phyloP scores from a whole-genome alignment of 805 yeast species.

The Pichia phayaonensis region DNA sequence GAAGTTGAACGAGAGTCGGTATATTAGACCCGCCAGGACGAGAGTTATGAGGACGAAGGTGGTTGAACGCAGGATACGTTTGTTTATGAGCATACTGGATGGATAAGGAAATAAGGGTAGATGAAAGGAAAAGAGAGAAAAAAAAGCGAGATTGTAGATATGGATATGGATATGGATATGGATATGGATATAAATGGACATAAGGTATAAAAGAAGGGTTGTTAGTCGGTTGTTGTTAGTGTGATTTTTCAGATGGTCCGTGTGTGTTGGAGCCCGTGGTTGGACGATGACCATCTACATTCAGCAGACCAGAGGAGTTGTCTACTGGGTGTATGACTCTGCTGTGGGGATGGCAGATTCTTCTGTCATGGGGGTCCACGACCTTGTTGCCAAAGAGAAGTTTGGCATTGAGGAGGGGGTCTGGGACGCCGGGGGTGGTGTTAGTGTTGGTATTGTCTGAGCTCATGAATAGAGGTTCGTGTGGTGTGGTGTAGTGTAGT shows the following conservation, averaged over 20 bases:
- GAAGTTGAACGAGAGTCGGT: not conserved
- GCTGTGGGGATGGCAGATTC: not conserved
- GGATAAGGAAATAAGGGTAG: not conserved
- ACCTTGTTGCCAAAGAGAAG: not conserved
- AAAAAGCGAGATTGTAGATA: not conserved
- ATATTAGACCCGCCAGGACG: not conserved
- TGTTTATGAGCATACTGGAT: not conserved
- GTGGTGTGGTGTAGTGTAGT: too few species aligned
- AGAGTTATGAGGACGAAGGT: too few species aligned
- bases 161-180: too few species aligned
- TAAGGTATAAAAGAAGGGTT: too few species aligned
- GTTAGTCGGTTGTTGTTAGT: too few species aligned
- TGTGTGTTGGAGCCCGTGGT: not conserved
- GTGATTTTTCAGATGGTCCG: too few species aligned
- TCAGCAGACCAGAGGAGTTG: not conserved
- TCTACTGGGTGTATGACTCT: not conserved
- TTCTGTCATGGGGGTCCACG: not conserved
- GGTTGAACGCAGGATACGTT: not conserved
- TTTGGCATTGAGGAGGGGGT: not conserved
- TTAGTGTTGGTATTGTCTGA: not conserved
- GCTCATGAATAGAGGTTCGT: too few species aligned
- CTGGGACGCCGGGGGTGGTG: not conserved
- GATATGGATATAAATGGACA: too few species aligned
- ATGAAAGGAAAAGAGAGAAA: not conserved
- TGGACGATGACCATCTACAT: constrained; percentile 3